phyloP scores from a whole-genome alignment of 306 rosid genomes.

The Arachis stenosperma region DNA sequence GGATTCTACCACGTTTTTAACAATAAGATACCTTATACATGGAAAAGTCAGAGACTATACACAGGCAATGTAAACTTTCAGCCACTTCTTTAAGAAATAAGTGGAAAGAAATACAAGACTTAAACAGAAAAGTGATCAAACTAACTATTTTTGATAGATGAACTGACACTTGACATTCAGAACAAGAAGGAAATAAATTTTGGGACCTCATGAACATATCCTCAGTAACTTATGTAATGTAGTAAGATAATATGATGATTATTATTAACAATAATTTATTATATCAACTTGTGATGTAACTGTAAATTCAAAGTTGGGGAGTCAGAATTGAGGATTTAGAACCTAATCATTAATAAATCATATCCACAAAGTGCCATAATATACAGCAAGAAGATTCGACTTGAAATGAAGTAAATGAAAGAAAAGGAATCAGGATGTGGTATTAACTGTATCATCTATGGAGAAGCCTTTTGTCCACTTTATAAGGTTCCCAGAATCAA shows the following conservation, averaged over 20 bases:
- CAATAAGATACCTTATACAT: too few relatives aligned
- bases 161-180: neutral
- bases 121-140: neutral
- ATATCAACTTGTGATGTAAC: conserved; percentile 12
- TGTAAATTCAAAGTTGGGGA: conserved; percentile 1
- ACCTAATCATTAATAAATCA: conserved; percentile 2
- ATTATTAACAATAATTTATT: neutral
- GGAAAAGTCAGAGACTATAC: too few relatives aligned
- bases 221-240: conserved; percentile 8
- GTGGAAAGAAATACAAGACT: conserved; percentile 4
- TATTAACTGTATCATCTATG: conserved; percentile 67
- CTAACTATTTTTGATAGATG: conserved; percentile 11
- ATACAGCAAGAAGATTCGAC: conserved; percentile 15
- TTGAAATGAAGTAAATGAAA: conserved; percentile 33
- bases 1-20: too few relatives aligned
- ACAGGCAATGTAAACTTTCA: too few relatives aligned
- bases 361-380: conserved; percentile 6
- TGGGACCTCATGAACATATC: conserved; percentile 15
- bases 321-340: neutral
- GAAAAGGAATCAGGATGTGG: conserved; percentile 39
- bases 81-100: neutral
- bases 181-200: neutral
- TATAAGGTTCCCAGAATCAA: conserved; percentile 85
- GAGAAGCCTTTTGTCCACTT: conserved; percentile 98
- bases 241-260: neutral